These are phyloP conservation scores for Cytospora piceicola DNA, from an alignment of 2,329 filamentous ascomycete genomes.

Conservation along the genomic window DNA sequence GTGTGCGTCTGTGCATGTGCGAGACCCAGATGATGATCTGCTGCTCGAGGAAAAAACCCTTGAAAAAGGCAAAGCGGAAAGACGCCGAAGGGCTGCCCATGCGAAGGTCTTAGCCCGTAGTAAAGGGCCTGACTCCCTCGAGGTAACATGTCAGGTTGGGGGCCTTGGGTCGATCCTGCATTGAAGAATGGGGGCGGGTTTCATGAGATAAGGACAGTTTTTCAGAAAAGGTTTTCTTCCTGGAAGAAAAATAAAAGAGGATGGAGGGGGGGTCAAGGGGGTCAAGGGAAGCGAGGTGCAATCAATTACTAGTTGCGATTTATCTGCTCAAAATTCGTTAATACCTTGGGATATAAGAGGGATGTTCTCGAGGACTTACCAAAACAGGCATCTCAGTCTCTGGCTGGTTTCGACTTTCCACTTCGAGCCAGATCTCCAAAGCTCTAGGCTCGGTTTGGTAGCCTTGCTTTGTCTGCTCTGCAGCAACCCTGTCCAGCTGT, in stretches of 20 bases:
- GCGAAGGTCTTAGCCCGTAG: not conserved
- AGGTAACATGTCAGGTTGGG: not conserved
- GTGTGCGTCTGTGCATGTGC: too few relatives aligned
- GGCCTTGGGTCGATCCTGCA: not conserved
- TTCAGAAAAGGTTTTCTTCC: not conserved
- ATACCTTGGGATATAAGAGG: not conserved
- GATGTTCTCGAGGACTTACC: not conserved
- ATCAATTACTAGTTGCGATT: not conserved
- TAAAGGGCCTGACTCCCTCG: not conserved
- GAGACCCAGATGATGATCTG: too few relatives aligned
- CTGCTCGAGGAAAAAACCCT: too few relatives aligned
- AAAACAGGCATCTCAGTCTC: not conserved
- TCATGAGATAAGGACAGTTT: not conserved
- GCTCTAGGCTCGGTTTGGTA: not conserved
- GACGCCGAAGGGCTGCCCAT: not conserved
- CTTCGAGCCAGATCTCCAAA: not conserved
- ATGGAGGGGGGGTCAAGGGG: too few relatives aligned
- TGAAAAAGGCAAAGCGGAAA: not conserved
- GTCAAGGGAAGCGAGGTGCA: not conserved
- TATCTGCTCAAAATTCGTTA: not conserved
- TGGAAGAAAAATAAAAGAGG: not conserved
- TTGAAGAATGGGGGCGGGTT: not conserved
- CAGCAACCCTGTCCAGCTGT: not conserved
- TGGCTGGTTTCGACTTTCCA: not conserved
- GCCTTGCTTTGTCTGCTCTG: not conserved